Percentiles rank a stretch among this genome's conserved stretches.
Evolutionary conservation across 2,329 filamentous ascomycete genomes (phyloP).

Genomic region (Pseudocercospora eumusae): DNA sequence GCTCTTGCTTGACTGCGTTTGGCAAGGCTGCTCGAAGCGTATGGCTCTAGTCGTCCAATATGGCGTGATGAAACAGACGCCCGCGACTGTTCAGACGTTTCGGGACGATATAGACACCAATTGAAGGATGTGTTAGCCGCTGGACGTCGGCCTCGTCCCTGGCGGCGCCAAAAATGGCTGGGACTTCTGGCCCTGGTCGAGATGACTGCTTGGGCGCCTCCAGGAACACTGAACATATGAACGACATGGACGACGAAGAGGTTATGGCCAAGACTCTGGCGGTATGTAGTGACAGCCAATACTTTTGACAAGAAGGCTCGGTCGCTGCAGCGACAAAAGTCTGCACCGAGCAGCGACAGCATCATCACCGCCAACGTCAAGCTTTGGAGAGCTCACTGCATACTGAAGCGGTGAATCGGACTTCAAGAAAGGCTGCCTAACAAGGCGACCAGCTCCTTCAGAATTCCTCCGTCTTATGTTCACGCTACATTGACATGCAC

Average conservation of each 20-base stretch:
- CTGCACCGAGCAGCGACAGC: not conserved
- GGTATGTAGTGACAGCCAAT: not conserved
- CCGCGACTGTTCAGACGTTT: conserved; percentile 12
- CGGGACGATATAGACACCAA: conserved; percentile 8
- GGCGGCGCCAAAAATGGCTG: conserved; percentile 5
- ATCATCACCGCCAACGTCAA: not conserved
- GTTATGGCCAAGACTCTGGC: not conserved
- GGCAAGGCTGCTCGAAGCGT: conserved; percentile 6
- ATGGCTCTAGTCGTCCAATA: conserved; percentile 12
- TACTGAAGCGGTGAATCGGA: not conserved
- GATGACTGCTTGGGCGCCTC: not conserved
- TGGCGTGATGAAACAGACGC: conserved; percentile 16
- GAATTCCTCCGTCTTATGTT: conserved; percentile 5
- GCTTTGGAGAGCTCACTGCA: not conserved
- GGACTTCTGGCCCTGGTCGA: not conserved
- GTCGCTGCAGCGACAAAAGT: not conserved
- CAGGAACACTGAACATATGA: not conserved
- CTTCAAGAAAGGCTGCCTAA: not conserved
- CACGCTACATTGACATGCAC: conserved; percentile 5
- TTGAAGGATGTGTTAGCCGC: conserved; percentile 13
- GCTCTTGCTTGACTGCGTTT: no score
- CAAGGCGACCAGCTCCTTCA: conserved; percentile 1
- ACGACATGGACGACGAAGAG: not conserved
- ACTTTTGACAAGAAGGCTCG: not conserved
- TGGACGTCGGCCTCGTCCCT: not conserved